These are phyloP conservation scores for Solanum paucissectum DNA, from an alignment of 257 asterid species.

Conservation along the genomic window DNA sequence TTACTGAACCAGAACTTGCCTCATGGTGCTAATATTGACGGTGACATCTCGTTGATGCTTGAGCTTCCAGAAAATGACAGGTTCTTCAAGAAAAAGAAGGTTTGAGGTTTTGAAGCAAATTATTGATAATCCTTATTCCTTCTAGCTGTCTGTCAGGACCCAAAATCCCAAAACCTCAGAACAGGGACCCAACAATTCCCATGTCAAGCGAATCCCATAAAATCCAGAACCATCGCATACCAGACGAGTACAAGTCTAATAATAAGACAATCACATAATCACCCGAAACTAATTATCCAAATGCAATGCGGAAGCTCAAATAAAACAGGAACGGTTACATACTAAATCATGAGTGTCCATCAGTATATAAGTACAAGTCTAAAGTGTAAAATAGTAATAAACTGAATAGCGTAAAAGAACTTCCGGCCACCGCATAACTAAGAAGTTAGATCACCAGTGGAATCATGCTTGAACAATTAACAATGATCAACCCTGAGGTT, in stretches of 20 bases:
- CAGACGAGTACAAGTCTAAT: neutral
- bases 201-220: neutral
- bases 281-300: neutral
- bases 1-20: constrained; percentile 25
- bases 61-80: constrained; percentile 53
- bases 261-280: neutral
- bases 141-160: neutral
- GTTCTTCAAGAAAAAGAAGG: constrained; percentile 58
- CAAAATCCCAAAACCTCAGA: neutral
- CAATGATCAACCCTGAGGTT: neutral
- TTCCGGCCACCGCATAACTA: neutral
- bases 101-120: neutral
- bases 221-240: neutral
- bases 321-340: neutral
- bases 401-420: neutral
- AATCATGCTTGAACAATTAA: neutral
- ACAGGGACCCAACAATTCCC: neutral
- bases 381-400: neutral
- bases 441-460: neutral
- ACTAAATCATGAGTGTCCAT: neutral
- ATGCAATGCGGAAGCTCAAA: neutral
- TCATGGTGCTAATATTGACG: constrained; percentile 18
- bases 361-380: neutral
- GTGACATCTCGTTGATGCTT: constrained; percentile 33
- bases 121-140: neutral